Base-by-base conservation (phyloP, 2,329 filamentous ascomycete species). In the Diplocarpon mali region DNA sequence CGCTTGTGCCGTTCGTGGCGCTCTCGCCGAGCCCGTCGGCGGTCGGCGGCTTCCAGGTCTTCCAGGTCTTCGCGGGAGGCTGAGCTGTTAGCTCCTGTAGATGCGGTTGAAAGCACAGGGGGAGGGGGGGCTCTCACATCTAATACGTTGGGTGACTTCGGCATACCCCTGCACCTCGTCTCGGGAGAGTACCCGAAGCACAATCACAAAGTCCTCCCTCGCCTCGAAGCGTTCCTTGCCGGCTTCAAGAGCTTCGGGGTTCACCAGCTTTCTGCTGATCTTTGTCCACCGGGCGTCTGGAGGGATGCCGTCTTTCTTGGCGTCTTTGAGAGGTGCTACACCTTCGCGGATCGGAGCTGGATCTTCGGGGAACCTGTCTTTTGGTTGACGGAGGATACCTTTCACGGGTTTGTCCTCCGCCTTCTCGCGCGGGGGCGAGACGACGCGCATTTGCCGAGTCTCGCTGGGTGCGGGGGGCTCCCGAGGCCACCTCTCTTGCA, bases 161-260 rank as follows among this genome's bases (percentile, higher is more conserved):
- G 88, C 87, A 60, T 94, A 88, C 29, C 78, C 80, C 64, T 94
- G 83, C 45, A 96, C 94, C 59, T 96, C 88, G 54, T 93, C 85
- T 64, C 84, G 85, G 38, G 78, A 85, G 60, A 96, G 64, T 7
- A 95, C 90, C 45, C 89, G 74, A 45, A 96, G 70, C 2, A 95
- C 88, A 62, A 95, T 95, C 47, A 96, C 88, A 63, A 88, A 93
- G 59, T 95, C 88, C 48, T 88, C 77, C n/a, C 88, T 77, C 56
- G 93, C 85, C 64, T 96, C 90, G 54, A 84, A 96, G 27, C 90
- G 75, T 67, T 95, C 89, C 57, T 85, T 43, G n/a, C 85, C 84
- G 49, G 85, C 75, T 46, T 85, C 83, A 38, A 96, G 67, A 0
- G 89, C 88, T 55, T 90, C 84, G 0, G 89, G 88, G 55, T 93